Evolutionary conservation across 2,329 filamentous ascomycete species (phyloP).

Genomic region (Colletotrichum coccodes): DNA sequence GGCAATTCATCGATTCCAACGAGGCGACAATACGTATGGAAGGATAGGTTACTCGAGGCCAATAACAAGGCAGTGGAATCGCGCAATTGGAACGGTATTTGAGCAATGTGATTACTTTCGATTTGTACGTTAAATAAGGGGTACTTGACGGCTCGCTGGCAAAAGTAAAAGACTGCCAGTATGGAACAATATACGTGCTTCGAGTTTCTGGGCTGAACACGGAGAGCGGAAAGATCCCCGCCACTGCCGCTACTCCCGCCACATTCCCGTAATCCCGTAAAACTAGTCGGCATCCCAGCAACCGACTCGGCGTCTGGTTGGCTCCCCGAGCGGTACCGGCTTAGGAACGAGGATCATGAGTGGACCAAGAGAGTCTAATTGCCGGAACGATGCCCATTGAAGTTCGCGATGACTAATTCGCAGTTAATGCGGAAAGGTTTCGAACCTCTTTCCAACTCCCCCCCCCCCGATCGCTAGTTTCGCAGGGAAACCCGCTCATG

Average conservation of each 20-base stretch:
- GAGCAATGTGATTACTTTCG: too few species aligned
- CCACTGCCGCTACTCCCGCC: constrained; percentile 4
- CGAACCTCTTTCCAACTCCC: neutral
- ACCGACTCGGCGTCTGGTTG: constrained; percentile 18
- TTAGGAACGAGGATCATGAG: neutral
- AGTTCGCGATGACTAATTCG: neutral
- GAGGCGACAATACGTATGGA: neutral
- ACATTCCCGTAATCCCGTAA: constrained; percentile 18
- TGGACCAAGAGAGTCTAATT: neutral
- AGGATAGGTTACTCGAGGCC: neutral
- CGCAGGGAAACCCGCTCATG: too few species aligned
- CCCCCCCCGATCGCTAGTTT: neutral
- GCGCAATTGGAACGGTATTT: too few species aligned
- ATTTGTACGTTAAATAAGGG: too few species aligned
- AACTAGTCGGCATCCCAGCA: neutral
- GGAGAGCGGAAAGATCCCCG: neutral
- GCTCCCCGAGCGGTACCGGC: constrained; percentile 25
- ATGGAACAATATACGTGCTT: neutral
- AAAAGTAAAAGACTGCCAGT: neutral
- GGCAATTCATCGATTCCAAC: neutral
- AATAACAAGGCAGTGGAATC: too few species aligned
- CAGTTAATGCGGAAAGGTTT: neutral
- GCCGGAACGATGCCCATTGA: neutral
- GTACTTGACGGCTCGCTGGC: too few species aligned
- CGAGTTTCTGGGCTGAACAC: neutral